A percentile compares a stretch with the other conserved stretches of the same genome.
Evolutionary conservation across 2,329 filamentous ascomycete genomes (phyloP).

Genomic region (Onygenales sp.): DNA sequence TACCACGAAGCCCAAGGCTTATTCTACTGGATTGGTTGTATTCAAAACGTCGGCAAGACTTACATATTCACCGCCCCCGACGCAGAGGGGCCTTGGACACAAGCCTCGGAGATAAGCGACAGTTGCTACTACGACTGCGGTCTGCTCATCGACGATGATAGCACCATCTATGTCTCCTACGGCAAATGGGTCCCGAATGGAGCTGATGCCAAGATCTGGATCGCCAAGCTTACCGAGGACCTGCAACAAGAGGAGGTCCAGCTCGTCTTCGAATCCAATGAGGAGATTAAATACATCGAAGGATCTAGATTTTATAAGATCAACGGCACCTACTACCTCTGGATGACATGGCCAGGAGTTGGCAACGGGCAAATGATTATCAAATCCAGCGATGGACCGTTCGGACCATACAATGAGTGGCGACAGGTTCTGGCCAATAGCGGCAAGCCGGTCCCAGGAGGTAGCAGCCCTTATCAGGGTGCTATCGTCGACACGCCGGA

Average conservation of each 20-base stretch:
- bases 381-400: conserved; percentile 38
- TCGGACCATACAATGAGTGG: conserved; percentile 42
- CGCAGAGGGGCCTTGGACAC: conserved; percentile 36
- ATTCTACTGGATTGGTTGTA: conserved; percentile 52
- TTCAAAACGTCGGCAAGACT: conserved; percentile 38
- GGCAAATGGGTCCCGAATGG: conserved; percentile 24
- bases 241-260: conserved; percentile 11
- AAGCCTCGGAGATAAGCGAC: conserved; percentile 25
- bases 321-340: conserved; percentile 48
- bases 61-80: conserved; percentile 44
- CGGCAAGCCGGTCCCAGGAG: conserved; percentile 34
- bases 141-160: conserved; percentile 48
- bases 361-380: conserved; percentile 41
- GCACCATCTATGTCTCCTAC: conserved; percentile 50
- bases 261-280: too few species aligned
- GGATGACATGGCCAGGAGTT: conserved; percentile 33
- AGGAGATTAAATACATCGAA: conserved; percentile 23
- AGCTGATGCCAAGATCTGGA: conserved; percentile 29
- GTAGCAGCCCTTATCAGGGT: conserved; percentile 46
- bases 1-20: conserved; percentile 41
- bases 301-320: conserved; percentile 50
- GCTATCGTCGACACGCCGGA: conserved; percentile 43
- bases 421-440: conserved; percentile 37
- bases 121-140: conserved; percentile 50
- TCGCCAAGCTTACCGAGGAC: conserved; percentile 45